phyloP scores from a whole-genome alignment of 495 filamentous ascomycete genomes.

The Penicillium canariense region DNA sequence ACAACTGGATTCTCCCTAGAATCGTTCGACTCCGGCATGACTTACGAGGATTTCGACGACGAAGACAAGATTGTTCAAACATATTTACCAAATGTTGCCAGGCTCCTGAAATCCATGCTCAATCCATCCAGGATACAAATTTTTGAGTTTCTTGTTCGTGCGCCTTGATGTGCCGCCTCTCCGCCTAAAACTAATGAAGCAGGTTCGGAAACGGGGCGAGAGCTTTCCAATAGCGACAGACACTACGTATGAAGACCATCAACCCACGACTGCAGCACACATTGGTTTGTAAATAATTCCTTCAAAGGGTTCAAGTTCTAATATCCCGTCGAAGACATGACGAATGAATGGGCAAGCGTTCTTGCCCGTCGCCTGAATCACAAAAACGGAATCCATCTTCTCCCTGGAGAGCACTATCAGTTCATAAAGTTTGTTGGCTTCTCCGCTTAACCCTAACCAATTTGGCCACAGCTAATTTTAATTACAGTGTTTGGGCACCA shows the following conservation, averaged over 20 bases:
- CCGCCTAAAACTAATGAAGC: background rate
- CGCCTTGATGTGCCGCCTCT: background rate
- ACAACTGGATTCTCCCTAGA: background rate
- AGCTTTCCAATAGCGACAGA: background rate
- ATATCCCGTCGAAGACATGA: background rate
- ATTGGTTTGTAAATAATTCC: background rate
- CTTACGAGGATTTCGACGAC: background rate
- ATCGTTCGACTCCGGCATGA: background rate
- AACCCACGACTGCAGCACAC: background rate
- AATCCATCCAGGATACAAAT: background rate
- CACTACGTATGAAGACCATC: background rate
- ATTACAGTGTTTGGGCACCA: background rate
- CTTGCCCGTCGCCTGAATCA: background rate
- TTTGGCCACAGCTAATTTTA: background rate
- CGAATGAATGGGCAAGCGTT: background rate
- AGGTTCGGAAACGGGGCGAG: background rate
- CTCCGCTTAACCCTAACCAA: background rate
- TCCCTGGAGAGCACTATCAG: background rate
- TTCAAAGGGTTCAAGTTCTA: background rate
- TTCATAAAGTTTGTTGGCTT: background rate
- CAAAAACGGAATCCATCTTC: background rate
- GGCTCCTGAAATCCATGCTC: background rate
- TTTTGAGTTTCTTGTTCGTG: background rate
- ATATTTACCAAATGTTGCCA: background rate
- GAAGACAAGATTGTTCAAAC: background rate